A percentile compares a stretch with the other conserved stretches of the same genome.
phyloP scores from a whole-genome alignment of 352 stramenopile genomes.

The Proteromonas lacertae region DNA sequence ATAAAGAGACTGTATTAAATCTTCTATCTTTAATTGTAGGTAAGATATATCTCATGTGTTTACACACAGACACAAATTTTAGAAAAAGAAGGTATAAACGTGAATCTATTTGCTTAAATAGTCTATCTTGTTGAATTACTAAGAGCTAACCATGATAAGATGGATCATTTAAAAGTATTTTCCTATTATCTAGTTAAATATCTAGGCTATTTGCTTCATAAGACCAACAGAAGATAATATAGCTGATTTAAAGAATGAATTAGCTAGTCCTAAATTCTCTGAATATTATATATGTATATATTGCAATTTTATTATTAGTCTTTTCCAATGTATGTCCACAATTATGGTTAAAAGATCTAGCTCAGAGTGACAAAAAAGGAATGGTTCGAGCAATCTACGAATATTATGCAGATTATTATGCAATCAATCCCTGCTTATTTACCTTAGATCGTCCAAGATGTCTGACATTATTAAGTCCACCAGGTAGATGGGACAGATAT shows the following conservation, averaged over 20 bases:
- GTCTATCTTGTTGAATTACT: constrained; percentile 75
- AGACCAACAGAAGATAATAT: constrained; percentile 58
- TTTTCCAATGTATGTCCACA: constrained; percentile 75
- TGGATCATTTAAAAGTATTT: constrained; percentile 20
- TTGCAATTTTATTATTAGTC: too few relatives aligned
- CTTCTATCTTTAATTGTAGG: too few relatives aligned
- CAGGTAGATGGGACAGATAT: not conserved
- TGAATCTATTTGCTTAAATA: too few relatives aligned
- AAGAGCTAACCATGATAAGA: constrained; percentile 25
- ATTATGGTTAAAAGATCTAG: constrained; percentile 70
- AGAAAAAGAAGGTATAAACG: too few relatives aligned
- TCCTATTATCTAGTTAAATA: too few relatives aligned
- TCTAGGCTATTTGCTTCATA: constrained; percentile 60
- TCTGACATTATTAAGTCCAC: constrained; percentile 9
- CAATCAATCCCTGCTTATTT: constrained; percentile 86
- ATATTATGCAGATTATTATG: constrained; percentile 91
- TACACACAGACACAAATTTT: constrained; percentile 78
- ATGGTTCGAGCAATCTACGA: constrained; percentile 68
- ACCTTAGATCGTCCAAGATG: constrained; percentile 60
- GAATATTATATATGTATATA: too few relatives aligned
- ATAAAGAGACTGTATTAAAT: constrained; percentile 68
- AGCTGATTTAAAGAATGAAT: constrained; percentile 48
- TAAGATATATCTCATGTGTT: constrained; percentile 66
- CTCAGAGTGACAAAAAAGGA: constrained; percentile 67
- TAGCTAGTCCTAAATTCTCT: constrained; percentile 61